Percentiles rank a stretch among this genome's conserved stretches.
phyloP scores from a whole-genome alignment of 2,329 filamentous ascomycete species.

The Fusarium sp. region DNA sequence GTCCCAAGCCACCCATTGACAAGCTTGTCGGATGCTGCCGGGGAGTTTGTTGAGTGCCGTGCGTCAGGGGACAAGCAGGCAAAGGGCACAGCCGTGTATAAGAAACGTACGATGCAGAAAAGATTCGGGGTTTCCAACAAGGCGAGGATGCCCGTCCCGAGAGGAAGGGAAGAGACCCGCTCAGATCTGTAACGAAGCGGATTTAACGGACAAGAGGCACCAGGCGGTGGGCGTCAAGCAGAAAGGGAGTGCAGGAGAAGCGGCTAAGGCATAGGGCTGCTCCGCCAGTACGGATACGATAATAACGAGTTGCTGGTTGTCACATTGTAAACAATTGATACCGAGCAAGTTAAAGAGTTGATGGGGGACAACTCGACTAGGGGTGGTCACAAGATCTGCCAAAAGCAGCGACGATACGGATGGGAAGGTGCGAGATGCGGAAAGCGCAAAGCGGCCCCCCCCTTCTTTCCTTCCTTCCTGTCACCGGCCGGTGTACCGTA shows the following conservation, averaged over 20 bases:
- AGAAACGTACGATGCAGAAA: constrained; percentile 38
- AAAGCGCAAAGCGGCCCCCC: not conserved
- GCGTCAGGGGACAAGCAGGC: constrained; percentile 15
- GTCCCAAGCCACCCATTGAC: constrained; percentile 1
- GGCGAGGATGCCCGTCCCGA: constrained; percentile 23
- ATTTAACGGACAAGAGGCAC: constrained; percentile 14
- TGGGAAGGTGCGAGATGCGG: not conserved
- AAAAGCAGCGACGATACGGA: not conserved
- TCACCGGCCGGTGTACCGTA: not conserved
- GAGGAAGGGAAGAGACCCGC: constrained; percentile 29
- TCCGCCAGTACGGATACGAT: constrained; percentile 32
- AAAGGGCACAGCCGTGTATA: constrained; percentile 8
- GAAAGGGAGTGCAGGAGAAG: constrained; percentile 8
- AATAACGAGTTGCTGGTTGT: not conserved
- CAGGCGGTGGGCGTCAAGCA: constrained; percentile 23
- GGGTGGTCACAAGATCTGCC: not conserved
- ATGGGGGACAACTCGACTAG: not conserved
- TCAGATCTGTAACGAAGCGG: constrained; percentile 33
- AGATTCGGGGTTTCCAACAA: not conserved
- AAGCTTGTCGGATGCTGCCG: constrained; percentile 15
- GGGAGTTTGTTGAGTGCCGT: constrained; percentile 20
- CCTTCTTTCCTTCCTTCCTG: not conserved
- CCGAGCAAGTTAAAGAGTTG: not conserved
- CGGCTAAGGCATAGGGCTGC: constrained; percentile 16
- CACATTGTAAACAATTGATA: not conserved